Conservation (phyloP, 306 rosid species). For the Inga leiocalycina region DNA sequence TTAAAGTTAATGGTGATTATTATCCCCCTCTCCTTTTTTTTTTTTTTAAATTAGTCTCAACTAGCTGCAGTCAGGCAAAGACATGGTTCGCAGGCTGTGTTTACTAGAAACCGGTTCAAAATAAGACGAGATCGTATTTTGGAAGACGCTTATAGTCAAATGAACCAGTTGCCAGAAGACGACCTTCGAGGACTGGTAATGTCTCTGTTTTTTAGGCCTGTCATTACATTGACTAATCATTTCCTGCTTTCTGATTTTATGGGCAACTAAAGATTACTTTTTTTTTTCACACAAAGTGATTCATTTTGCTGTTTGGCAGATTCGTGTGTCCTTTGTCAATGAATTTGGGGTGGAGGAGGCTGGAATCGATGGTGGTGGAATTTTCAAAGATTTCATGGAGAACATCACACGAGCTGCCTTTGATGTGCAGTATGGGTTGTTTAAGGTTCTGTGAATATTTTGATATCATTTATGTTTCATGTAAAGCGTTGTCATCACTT, state of each 20-base stretch:
- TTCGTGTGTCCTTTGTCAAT: constrained; percentile 93
- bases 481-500: background rate
- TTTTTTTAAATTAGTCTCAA: constrained; percentile 65
- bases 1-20: constrained; percentile 13
- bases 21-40: constrained; percentile 18
- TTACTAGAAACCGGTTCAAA: constrained; percentile 83
- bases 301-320: constrained; percentile 50
- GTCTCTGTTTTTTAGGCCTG: constrained; percentile 16
- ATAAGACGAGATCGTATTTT: constrained; percentile 87
- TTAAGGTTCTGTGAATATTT: constrained; percentile 66
- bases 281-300: constrained; percentile 19
- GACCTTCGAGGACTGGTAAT: constrained; percentile 91
- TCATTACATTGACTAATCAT: constrained; percentile 19
- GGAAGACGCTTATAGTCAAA: constrained; percentile 95
- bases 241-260: constrained; percentile 25
- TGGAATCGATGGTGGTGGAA: constrained; percentile 99
- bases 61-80: constrained; percentile 84
- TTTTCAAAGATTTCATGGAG: constrained; percentile 99
- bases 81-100: constrained; percentile 66
- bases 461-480: constrained; percentile 17
- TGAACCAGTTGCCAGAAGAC: constrained; percentile 92
- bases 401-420: constrained; percentile 98
- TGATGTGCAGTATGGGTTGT: constrained; percentile 96
- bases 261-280: constrained; percentile 18
- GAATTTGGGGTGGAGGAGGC: constrained; percentile 99